phyloP scores from a whole-genome alignment of 768 basidiomycete species.

The Tulasnella sp. region DNA sequence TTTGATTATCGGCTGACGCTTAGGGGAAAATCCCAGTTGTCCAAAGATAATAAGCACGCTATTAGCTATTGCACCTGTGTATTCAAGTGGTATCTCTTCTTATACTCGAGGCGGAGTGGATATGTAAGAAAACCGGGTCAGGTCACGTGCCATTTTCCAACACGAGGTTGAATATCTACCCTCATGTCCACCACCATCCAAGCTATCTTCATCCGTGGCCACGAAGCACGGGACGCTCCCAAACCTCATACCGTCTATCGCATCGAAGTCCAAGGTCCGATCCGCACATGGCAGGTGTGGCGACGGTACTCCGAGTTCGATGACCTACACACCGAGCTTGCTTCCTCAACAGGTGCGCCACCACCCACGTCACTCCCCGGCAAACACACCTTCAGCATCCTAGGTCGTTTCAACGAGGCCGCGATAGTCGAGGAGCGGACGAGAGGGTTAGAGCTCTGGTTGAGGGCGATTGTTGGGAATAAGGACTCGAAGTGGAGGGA shows the following conservation, averaged over 20 bases:
- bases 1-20: no score
- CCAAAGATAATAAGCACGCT: no score
- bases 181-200: conserved; percentile 48
- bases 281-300: conserved; percentile 90
- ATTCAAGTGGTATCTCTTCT: no score
- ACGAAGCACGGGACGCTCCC: conserved; percentile 57
- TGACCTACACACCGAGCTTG: conserved; percentile 72
- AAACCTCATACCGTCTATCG: conserved; percentile 74
- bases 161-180: not conserved
- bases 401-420: conserved; percentile 36
- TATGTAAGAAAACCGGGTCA: no score
- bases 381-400: conserved; percentile 65
- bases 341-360: conserved; percentile 62
- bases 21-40: no score
- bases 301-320: conserved; percentile 91
- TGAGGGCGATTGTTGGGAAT: conserved; percentile 72
- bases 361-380: conserved; percentile 75
- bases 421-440: conserved; percentile 64
- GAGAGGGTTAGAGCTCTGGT: conserved; percentile 65
- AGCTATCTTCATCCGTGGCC: conserved; percentile 55
- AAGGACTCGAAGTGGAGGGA: conserved; percentile 81
- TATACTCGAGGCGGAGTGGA: no score
- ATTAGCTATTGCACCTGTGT: no score
- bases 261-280: conserved; percentile 76
- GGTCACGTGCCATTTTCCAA: no score